Evolutionary conservation across 1,139 yeast genomes (phyloP).

Genomic region (Sugiyamaella paludigena): DNA sequence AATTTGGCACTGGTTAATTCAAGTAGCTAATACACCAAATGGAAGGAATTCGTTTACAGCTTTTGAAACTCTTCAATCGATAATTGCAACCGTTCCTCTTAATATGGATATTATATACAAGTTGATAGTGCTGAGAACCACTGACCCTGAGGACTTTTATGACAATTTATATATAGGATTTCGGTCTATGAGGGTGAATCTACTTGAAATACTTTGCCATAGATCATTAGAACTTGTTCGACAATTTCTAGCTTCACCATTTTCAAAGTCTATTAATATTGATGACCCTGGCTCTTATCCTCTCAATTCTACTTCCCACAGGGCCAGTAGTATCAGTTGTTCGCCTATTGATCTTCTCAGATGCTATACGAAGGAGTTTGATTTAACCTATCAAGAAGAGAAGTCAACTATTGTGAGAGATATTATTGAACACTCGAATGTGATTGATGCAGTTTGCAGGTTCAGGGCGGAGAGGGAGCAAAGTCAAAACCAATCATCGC

Average conservation of each 20-base stretch:
- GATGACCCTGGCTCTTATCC: background rate
- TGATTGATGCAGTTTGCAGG: too few species aligned
- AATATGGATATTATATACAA: conserved; percentile 18
- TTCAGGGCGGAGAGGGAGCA: too few species aligned
- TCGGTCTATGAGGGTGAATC: conserved; percentile 23
- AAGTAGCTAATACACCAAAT: conserved; percentile 19
- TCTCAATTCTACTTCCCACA: too few species aligned
- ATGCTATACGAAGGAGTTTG: conserved; percentile 8
- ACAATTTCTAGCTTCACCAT: background rate
- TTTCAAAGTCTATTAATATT: background rate
- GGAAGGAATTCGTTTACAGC: conserved; percentile 20
- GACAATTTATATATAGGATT: conserved; percentile 15
- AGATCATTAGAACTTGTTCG: conserved; percentile 5
- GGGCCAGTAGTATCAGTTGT: background rate
- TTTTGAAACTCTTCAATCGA: conserved; percentile 24
- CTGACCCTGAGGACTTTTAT: conserved; percentile 15
- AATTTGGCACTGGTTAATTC: conserved; percentile 29
- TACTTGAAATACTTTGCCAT: conserved; percentile 18
- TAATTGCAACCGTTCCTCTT: conserved; percentile 17
- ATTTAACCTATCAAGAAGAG: conserved; percentile 9
- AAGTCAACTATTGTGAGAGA: background rate
- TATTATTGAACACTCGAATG: too few species aligned
- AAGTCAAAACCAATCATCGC: too few species aligned
- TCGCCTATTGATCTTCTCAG: conserved; percentile 6
- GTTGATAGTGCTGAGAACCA: conserved; percentile 22